These are phyloP conservation scores for Allium sativum DNA, from an alignment of 106 monocot genomes.

Conservation along the genomic window DNA sequence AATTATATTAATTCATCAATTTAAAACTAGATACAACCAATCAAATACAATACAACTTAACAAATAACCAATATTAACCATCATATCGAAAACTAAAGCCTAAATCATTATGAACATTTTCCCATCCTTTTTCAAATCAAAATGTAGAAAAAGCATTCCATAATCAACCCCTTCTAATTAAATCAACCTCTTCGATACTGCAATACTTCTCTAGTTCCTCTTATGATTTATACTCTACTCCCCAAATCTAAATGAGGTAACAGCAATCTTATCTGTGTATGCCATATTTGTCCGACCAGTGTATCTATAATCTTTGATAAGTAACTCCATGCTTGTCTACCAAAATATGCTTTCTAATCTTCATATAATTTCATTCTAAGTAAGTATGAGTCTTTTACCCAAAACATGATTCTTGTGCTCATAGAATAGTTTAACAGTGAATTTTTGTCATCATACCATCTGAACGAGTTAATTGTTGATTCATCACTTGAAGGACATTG, in stretches of 20 bases:
- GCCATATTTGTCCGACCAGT: slow-evolving; percentile 82
- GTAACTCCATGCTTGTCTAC: slow-evolving; percentile 64
- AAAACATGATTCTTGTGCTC: too few species aligned
- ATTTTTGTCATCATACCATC: too few species aligned
- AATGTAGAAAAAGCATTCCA: slow-evolving; percentile 61
- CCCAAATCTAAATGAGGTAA: slow-evolving; percentile 66
- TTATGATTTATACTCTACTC: slow-evolving; percentile 80
- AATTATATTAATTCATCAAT: too few species aligned
- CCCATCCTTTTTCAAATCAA: slow-evolving; percentile 54
- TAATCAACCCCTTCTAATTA: slow-evolving; percentile 56
- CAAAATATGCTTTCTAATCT: slow-evolving; percentile 52
- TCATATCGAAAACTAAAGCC: slow-evolving; percentile 1
- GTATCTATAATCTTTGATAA: slow-evolving; percentile 67
- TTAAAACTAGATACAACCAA: too few species aligned
- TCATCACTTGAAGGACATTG: too few species aligned
- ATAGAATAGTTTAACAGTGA: too few species aligned
- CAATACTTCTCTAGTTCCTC: slow-evolving; percentile 78
- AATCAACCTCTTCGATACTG: slow-evolving; percentile 88
- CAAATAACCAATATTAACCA: not conserved
- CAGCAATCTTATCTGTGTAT: slow-evolving; percentile 36
- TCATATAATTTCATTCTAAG: slow-evolving; percentile 47
- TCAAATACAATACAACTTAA: too few species aligned
- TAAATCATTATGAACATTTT: too few species aligned
- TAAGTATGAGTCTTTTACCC: too few species aligned
- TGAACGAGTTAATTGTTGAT: too few species aligned